These are phyloP conservation scores for Omphalea diandra DNA, from an alignment of 441 rosid genomes.

Conservation along the genomic window DNA sequence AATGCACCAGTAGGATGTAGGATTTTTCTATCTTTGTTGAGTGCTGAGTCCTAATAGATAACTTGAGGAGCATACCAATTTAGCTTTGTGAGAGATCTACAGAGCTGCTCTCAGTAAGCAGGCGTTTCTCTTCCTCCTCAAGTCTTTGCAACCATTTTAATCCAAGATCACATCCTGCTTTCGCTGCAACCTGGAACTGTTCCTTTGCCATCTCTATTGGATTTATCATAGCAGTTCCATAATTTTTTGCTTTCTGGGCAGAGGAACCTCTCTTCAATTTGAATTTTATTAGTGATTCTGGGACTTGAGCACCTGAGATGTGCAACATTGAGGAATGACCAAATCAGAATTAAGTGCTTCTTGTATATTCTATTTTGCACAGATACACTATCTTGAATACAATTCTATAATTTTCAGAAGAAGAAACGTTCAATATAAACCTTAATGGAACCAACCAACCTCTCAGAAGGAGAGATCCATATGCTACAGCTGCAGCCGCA, in stretches of 20 bases:
- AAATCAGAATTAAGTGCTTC: slow-evolving; percentile 2
- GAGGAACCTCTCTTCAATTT: slow-evolving; percentile 35
- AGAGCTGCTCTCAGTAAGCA: slow-evolving; percentile 34
- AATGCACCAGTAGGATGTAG: not conserved
- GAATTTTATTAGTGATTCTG: slow-evolving; percentile 52
- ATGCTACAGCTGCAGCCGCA: slow-evolving; percentile 89
- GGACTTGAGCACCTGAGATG: slow-evolving; percentile 69
- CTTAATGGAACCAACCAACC: slow-evolving; percentile 46
- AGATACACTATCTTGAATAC: too few relatives aligned
- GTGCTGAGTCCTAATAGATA: not conserved
- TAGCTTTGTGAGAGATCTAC: slow-evolving; percentile 7
- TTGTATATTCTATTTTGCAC: not conserved
- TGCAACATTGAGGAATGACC: not conserved
- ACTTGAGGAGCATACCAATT: not conserved
- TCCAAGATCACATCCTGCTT: slow-evolving; percentile 75
- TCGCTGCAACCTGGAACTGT: slow-evolving; percentile 73
- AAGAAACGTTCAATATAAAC: too few relatives aligned
- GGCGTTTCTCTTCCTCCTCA: slow-evolving; percentile 75
- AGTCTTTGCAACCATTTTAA: slow-evolving; percentile 73
- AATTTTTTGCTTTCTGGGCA: slow-evolving; percentile 37
- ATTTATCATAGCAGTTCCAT: slow-evolving; percentile 27
- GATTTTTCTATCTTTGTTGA: not conserved
- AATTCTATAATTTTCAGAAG: too few relatives aligned
- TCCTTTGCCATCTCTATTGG: slow-evolving; percentile 66
- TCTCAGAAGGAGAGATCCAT: slow-evolving; percentile 91